These are phyloP conservation scores for Brassica rapa DNA, from an alignment of 345 rosid genomes.

Conservation along the genomic window DNA sequence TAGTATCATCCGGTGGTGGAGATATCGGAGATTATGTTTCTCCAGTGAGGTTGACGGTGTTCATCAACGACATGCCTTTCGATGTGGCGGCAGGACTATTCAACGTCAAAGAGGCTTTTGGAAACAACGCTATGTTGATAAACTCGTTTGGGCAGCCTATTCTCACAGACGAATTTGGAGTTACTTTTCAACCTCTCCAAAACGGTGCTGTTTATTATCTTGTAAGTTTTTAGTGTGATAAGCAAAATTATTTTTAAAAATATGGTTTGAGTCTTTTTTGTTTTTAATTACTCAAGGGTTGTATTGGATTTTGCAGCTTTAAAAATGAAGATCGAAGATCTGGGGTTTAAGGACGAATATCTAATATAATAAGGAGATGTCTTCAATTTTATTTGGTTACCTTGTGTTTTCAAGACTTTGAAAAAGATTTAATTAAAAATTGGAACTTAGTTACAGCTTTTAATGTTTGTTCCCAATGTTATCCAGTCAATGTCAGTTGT, in stretches of 20 bases:
- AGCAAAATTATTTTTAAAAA: background rate
- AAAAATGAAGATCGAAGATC: slow-evolving; percentile 8
- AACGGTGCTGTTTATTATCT: slow-evolving; percentile 78
- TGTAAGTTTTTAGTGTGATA: slow-evolving; percentile 28
- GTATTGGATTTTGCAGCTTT: slow-evolving; percentile 35
- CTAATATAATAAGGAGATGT: background rate
- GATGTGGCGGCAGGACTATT: slow-evolving; percentile 67
- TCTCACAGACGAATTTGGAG: slow-evolving; percentile 76
- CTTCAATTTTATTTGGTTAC: background rate
- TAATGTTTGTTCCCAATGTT: slow-evolving; percentile 1
- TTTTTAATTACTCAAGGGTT: background rate
- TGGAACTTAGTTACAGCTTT: background rate
- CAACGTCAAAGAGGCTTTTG: slow-evolving; percentile 77
- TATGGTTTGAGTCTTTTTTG: background rate
- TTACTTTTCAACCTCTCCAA: slow-evolving; percentile 76
- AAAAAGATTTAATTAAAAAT: background rate
- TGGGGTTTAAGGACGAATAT: background rate
- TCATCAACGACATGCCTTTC: slow-evolving; percentile 76
- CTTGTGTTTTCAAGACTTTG: background rate
- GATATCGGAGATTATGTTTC: background rate
- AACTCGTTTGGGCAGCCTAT: slow-evolving; percentile 77
- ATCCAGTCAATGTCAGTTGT: background rate
- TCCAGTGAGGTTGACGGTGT: slow-evolving; percentile 55
- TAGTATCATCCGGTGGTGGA: background rate
- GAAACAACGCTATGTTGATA: slow-evolving; percentile 67